Percentiles rank a stretch among this genome's conserved stretches.
phyloP scores from a whole-genome alignment of 495 filamentous ascomycete species.

The Xylaria grammica region DNA sequence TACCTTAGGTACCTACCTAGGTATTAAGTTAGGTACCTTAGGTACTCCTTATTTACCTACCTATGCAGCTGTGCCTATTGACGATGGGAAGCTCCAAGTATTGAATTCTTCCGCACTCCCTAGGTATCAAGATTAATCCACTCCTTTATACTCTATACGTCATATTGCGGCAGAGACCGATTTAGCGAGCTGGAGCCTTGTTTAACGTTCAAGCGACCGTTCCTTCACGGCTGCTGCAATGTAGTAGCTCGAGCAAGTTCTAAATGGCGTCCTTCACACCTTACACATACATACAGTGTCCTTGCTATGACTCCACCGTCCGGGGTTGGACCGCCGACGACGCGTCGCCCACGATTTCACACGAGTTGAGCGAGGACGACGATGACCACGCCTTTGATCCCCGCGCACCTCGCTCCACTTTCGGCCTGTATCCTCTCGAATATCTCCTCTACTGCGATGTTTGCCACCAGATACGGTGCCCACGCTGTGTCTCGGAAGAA shows the following conservation, averaged over 20 bases:
- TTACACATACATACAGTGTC: conserved; percentile 91
- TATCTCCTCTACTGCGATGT: conserved; percentile 95
- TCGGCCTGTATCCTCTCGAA: conserved; percentile 90
- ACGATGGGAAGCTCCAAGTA: not conserved
- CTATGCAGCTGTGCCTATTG: not conserved
- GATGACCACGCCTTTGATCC: conserved; percentile 88
- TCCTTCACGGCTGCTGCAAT: conserved; percentile 28
- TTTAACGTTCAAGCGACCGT: conserved; percentile 1
- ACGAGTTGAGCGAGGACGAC: conserved; percentile 61
- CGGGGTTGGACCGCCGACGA: conserved; percentile 48
- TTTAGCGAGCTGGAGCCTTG: not conserved
- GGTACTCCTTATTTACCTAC: no score
- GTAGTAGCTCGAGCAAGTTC: conserved; percentile 30
- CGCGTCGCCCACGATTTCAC: conserved; percentile 39
- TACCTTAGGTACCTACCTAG: no score
- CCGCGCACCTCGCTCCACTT: conserved; percentile 79
- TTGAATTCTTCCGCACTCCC: not conserved
- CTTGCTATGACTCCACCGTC: conserved; percentile 71
- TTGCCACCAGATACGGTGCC: conserved; percentile 93
- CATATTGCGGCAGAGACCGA: not conserved
- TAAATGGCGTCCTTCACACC: conserved; percentile 79
- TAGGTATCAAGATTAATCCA: no score
- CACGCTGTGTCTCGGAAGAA: conserved; percentile 88
- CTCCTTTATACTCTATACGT: no score
- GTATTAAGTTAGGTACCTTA: no score